Percentiles rank a stretch among this genome's conserved stretches.
Evolutionary conservation across 179 eudicot genomes (phyloP).

Genomic region (Gypsophila paniculata): DNA sequence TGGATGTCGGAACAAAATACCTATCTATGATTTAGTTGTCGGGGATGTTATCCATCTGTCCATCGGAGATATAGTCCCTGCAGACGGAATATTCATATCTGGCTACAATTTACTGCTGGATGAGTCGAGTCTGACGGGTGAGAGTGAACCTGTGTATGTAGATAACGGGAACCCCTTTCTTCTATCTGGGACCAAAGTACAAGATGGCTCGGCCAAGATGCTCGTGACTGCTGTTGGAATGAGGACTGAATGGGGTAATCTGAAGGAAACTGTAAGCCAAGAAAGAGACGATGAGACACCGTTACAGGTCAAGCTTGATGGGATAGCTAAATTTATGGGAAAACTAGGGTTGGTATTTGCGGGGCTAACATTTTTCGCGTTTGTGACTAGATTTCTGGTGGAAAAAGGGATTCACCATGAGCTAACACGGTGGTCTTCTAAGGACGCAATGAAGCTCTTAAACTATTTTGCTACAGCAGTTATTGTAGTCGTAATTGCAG

Average conservation of each 20-base stretch:
- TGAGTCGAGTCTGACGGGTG: slow-evolving; percentile 84
- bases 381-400: slow-evolving; percentile 55
- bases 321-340: slow-evolving; percentile 90
- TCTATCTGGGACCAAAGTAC: slow-evolving; percentile 73
- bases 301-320: slow-evolving; percentile 83
- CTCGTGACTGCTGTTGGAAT: slow-evolving; percentile 86
- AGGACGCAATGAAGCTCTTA: slow-evolving; percentile 60
- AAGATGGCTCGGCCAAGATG: slow-evolving; percentile 86
- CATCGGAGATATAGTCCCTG: slow-evolving; percentile 84
- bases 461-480: slow-evolving; percentile 86
- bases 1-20: slow-evolving; percentile 57
- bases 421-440: slow-evolving; percentile 60
- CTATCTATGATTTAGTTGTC: slow-evolving; percentile 76
- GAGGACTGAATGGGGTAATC: slow-evolving; percentile 95
- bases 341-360: slow-evolving; percentile 77
- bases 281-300: slow-evolving; percentile 89
- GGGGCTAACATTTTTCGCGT: slow-evolving; percentile 60
- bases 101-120: slow-evolving; percentile 79
- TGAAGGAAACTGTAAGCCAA: slow-evolving; percentile 79
- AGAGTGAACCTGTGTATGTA: slow-evolving; percentile 65
- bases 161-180: slow-evolving; percentile 62
- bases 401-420: slow-evolving; percentile 44
- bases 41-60: slow-evolving; percentile 75
- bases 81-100: slow-evolving; percentile 80
- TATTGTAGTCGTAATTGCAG: slow-evolving; percentile 87